Evolutionary conservation across 768 basidiomycete genomes (phyloP), one percentile per base, ranked within the genome.

Genomic region (Tephrocybe rancida): DNA sequence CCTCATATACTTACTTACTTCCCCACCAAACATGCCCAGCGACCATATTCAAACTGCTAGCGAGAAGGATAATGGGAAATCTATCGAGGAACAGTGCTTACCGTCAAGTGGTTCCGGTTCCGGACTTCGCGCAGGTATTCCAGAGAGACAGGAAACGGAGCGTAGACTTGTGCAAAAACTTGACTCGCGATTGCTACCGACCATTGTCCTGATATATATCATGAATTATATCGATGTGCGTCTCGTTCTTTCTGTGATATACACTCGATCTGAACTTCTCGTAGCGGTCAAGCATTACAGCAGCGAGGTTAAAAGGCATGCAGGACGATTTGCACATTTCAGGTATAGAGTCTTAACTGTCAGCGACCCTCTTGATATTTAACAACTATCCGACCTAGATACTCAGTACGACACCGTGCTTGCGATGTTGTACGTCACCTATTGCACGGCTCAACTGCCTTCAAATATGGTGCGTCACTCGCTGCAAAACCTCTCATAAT

Each of bases 381-480:
- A 13, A 37, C 35, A n/a, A n/a, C n/a, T n/a, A n/a, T 18, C 41
- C n/a, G n/a, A n/a, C n/a, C n/a, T n/a, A 84, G 83, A 79, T 51
- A 64, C 82, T 9, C 75, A 82, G 61, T 84, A 84, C 59, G 70
- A 71, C n/a, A 77, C 77, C 3, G 67, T 82, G n/a, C 64, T 85
- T 13, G 81, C 82, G 0, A 68, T 81, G 41, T 68, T 84, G 22
- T 84, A 75, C 55, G 85, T 72, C 1, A 80, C 83, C 1, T 85
- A 87, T 54, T 79, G 79, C 35, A 83, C 84, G 0, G 78, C 81
- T 11, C 85, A 87, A 58, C 75, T 87, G 45, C 86, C 86, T 0
- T 85, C 81, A 0, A 88, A 85, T 61, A 85, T 87, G 81, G 84
- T 80, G 55, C 10, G 71, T 61, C 37, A 3, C 46, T 46, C 25